Percentiles rank a stretch among this genome's conserved stretches.
phyloP scores from a whole-genome alignment of 805 yeast species.

The Wickerhamiella bombiphila region DNA sequence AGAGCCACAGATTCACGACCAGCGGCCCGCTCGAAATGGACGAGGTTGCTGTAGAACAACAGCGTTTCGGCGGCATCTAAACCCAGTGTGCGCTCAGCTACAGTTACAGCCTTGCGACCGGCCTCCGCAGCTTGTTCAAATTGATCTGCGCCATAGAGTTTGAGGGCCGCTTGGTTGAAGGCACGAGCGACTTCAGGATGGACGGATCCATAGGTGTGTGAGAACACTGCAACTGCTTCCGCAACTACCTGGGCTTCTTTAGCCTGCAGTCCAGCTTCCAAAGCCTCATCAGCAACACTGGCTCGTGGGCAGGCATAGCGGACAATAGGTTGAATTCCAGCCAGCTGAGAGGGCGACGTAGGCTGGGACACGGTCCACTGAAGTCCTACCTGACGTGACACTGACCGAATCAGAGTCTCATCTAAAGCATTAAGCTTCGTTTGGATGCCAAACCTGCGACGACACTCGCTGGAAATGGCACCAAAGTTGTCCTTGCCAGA shows the following conservation, averaged over 20 bases:
- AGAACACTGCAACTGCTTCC: constrained; percentile 60
- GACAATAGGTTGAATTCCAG: constrained; percentile 57
- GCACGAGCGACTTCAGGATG: constrained; percentile 67
- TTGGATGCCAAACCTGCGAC: constrained; percentile 14
- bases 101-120: constrained; percentile 52
- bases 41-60: constrained; percentile 58
- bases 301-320: constrained; percentile 59
- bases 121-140: constrained; percentile 44
- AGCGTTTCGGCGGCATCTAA: constrained; percentile 65
- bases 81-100: constrained; percentile 71
- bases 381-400: constrained; percentile 67
- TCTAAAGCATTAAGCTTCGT: constrained; percentile 45
- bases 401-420: constrained; percentile 47
- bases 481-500: constrained; percentile 41
- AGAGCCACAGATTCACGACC: constrained; percentile 45
- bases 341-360: constrained; percentile 34
- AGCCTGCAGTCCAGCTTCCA: constrained; percentile 25
- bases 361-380: constrained; percentile 47
- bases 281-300: constrained; percentile 54
- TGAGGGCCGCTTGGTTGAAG: constrained; percentile 49
- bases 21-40: constrained; percentile 50
- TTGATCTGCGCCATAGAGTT: constrained; percentile 46
- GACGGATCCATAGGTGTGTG: constrained; percentile 70
- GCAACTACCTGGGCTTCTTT: constrained; percentile 32
- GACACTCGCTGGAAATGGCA: constrained; percentile 23